These are phyloP conservation scores for Nothophaeocryptopus gaeumannii DNA, from an alignment of 2,329 filamentous ascomycete species.

Conservation along the genomic window DNA sequence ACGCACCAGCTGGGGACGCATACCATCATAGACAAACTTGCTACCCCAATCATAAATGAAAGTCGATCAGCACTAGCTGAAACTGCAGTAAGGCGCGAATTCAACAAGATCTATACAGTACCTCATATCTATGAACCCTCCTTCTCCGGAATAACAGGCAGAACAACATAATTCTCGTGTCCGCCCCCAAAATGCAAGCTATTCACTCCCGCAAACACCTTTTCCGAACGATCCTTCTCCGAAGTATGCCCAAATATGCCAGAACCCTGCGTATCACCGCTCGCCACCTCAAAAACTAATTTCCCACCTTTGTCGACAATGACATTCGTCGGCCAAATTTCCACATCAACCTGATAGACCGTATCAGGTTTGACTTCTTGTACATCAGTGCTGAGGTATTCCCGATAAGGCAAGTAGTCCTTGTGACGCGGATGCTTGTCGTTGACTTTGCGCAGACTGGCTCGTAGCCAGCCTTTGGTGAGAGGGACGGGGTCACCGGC, in stretches of 20 bases:
- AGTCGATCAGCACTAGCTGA: no score
- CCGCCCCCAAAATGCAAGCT: slow-evolving; percentile 53
- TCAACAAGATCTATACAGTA: no score
- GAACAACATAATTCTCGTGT: slow-evolving; percentile 51
- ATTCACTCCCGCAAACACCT: slow-evolving; percentile 50
- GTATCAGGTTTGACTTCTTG: slow-evolving; percentile 54
- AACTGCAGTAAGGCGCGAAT: no score
- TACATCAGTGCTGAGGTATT: slow-evolving; percentile 58
- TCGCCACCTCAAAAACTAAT: slow-evolving; percentile 56
- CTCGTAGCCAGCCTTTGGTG: slow-evolving; percentile 63
- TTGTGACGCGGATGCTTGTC: slow-evolving; percentile 51
- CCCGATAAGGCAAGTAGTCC: slow-evolving; percentile 55
- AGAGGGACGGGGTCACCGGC: slow-evolving; percentile 62
- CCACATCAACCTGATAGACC: slow-evolving; percentile 60
- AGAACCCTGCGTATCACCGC: slow-evolving; percentile 59
- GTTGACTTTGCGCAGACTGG: slow-evolving; percentile 56
- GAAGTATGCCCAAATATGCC: slow-evolving; percentile 31
- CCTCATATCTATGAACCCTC: neutral
- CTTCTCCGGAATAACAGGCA: slow-evolving; percentile 54
- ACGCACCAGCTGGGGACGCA: no score
- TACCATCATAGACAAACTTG: no score
- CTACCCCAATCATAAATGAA: no score
- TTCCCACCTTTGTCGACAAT: slow-evolving; percentile 52
- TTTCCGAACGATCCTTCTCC: slow-evolving; percentile 25
- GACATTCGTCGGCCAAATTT: slow-evolving; percentile 65